Evolutionary conservation across 2,329 filamentous ascomycete genomes (phyloP).

Genomic region (Ustilaginoidea virens): DNA sequence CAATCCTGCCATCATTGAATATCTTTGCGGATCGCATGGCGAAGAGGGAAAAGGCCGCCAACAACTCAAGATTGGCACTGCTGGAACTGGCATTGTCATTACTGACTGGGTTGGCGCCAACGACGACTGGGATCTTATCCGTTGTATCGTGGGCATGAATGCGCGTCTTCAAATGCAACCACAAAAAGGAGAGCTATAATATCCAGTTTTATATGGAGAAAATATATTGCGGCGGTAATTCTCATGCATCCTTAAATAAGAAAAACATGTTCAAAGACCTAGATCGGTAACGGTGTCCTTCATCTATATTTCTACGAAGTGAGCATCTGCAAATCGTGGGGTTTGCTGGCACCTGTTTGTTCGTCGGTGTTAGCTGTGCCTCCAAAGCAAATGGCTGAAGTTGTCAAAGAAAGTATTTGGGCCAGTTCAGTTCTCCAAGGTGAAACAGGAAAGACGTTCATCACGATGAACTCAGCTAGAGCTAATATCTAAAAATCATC

Average conservation of each 20-base stretch:
- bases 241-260: too few species aligned
- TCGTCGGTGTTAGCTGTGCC: too few species aligned
- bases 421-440: constrained; percentile 54
- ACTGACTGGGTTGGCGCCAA: constrained; percentile 84
- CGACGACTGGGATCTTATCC: constrained; percentile 82
- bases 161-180: constrained; percentile 45
- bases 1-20: constrained; percentile 59
- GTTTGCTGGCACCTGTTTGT: too few species aligned
- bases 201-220: too few species aligned
- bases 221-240: too few species aligned
- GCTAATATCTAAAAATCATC: constrained; percentile 34
- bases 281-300: too few species aligned
- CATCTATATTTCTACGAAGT: too few species aligned
- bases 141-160: constrained; percentile 86
- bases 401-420: too few species aligned
- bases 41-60: constrained; percentile 32
- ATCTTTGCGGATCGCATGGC: constrained; percentile 43
- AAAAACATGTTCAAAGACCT: too few species aligned
- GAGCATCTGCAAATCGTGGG: too few species aligned
- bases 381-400: too few species aligned
- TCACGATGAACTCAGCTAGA: constrained; percentile 41
- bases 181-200: constrained; percentile 19
- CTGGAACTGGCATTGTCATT: constrained; percentile 73
- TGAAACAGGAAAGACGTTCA: constrained; percentile 32
- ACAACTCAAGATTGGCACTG: constrained; percentile 45